Base-by-base conservation (phyloP, 2,329 filamentous ascomycete species). In the Botrytis sinoallii region DNA sequence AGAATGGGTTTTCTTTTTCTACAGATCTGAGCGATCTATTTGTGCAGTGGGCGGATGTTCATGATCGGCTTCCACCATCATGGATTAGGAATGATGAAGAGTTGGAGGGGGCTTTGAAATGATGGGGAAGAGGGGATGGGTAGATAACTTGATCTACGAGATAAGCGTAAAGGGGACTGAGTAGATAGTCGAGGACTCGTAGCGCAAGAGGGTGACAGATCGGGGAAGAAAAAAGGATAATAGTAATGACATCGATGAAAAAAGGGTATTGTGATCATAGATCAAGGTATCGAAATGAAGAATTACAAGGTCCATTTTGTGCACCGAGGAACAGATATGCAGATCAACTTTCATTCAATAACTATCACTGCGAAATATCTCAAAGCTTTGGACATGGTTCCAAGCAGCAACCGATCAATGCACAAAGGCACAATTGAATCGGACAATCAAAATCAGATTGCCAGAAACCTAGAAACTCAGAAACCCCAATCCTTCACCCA, bases 401-500 rank as follows among this genome's bases (percentile, higher is more conserved):
- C 5, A 18, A 18, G 16, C 42, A 44, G 42, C 4, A 5, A 44
- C 5, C 16, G 42, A 42, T 16, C 16, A 29, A 1, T 20, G 25
- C 4, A 18, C 5, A 42, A 42, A 18, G 6, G 3, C 14, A 29
- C n/a, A 42, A 9, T 18, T 44, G 18, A 42, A 29, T 64, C 4
- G 3, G n/a, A 4, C 14, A 64, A 20, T 7, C 40, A 20, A n/a
- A 18, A 12, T 10, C 3, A 29, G 40, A 1, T 44, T 9, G 0
- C 2, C 29, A n/a, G 12, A 14, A n/a, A 63, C 10, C 25, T n/a
- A 8, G 1, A 18, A 52, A 22, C 48, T 55, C 70, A 75, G 73
- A 71, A 77, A 20, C 35, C 46, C 83, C 80, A 84, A 71, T 83
- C 79, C 0, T 74, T 42, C 32, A 83, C 73, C 82, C 82, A 84